Evolutionary conservation across 106 monocot species (phyloP).

Genomic region (Platanthera guangdongensis): DNA sequence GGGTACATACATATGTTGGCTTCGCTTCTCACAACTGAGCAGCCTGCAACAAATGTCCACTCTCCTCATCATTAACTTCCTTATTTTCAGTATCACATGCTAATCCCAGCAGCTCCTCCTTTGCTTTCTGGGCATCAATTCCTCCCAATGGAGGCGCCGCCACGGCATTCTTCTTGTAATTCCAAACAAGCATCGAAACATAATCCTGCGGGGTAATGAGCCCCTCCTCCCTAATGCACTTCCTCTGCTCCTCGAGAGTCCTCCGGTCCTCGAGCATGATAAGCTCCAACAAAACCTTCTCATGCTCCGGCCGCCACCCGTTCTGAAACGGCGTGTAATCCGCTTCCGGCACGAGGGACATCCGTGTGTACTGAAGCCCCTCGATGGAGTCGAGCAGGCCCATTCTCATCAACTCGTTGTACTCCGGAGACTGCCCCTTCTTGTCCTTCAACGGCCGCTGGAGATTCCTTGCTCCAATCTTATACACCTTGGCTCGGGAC

Average conservation of each 20-base stretch:
- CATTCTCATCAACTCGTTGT: slow-evolving; percentile 87
- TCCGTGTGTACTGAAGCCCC: slow-evolving; percentile 81
- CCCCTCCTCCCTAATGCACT: slow-evolving; percentile 58
- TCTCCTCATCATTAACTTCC: slow-evolving; percentile 27
- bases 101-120: slow-evolving; percentile 53
- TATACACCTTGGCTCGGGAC: slow-evolving; percentile 93
- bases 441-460: slow-evolving; percentile 90
- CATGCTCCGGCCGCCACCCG: slow-evolving; percentile 86
- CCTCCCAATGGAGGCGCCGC: slow-evolving; percentile 36
- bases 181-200: slow-evolving; percentile 92
- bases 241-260: slow-evolving; percentile 51
- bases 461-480: slow-evolving; percentile 90
- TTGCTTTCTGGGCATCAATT: slow-evolving; percentile 34
- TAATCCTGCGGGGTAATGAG: slow-evolving; percentile 89
- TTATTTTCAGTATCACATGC: slow-evolving; percentile 19
- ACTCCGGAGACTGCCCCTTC: slow-evolving; percentile 92
- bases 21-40: slow-evolving; percentile 29
- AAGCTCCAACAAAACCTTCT: slow-evolving; percentile 70
- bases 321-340: slow-evolving; percentile 88
- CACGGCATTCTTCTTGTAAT: slow-evolving; percentile 84
- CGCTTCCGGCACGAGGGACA: slow-evolving; percentile 86
- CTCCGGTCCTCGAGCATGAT: slow-evolving; percentile 56
- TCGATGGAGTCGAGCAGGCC: slow-evolving; percentile 86
- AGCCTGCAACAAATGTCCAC: slow-evolving; percentile 16
- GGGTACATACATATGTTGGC: slow-evolving; percentile 1